Evolutionary conservation across 768 basidiomycete genomes (phyloP), one percentile per base, ranked within the genome.

Genomic region (Wakefieldia striispora): DNA sequence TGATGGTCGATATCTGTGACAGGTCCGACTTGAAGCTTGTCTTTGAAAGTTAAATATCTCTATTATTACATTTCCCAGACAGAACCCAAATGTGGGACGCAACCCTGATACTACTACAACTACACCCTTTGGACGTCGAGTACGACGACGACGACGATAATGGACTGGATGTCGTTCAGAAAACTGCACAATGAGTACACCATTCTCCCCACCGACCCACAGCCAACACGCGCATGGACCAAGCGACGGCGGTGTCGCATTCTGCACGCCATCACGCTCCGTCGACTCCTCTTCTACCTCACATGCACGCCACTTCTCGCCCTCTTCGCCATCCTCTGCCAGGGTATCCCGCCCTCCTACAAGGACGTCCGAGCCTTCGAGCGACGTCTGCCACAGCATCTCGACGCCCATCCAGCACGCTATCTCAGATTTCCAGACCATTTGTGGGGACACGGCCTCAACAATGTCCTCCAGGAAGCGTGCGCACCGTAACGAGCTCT

Each of bases 391-490:
- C 72, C 75, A 0, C 75, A 77, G 27, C 73, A 77, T 49, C 56
- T 70, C 36, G 36, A 63, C 11, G 59, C 54, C 17, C 55, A 20
- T 49, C 60, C 55, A 16, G 37, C 43, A 9, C 62, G 62, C 40
- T 83, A 76, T 51, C 53, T 84, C 26, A 59, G 74, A 23, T 83
- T 82, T 53, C 75, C 79, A 1, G 73, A 73, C 17, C 80, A 82
- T 51, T 46, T 82, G 6, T 82, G 80, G 80, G 81, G 79, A 0
- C 79, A 78, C 46, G 83, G 83, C 1, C 69, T 83, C 49, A 83
- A 83, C 62, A 84, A 84, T 47, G 62, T 83, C 24, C 67, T 84
- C 21, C 80, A 83, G 62, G 81, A 84, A 73, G 70, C 74, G 81
- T 83, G 59, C 52, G 80, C 75, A 19, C 1, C 4, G 43, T 13